These are phyloP conservation scores for Pseudozyma thailandica DNA, from an alignment of 1,284 basidiomycete genomes.

Conservation along the genomic window DNA sequence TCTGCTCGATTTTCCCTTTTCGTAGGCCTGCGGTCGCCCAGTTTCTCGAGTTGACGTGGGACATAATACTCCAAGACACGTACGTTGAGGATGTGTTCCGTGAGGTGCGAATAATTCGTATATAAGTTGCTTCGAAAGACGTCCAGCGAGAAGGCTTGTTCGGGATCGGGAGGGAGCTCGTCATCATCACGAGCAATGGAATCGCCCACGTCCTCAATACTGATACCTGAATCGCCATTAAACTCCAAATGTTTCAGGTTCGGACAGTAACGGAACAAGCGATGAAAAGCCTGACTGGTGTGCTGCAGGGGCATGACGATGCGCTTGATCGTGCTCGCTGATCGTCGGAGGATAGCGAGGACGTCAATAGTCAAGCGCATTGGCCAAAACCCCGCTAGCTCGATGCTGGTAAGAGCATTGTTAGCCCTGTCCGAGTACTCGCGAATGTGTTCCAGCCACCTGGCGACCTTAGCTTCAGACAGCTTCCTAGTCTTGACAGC, in stretches of 20 bases:
- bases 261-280: conserved; percentile 21
- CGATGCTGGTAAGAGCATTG: conserved; percentile 16
- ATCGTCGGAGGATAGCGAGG: conserved; percentile 7
- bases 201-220: background rate
- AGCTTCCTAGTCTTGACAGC: background rate
- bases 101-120: no score
- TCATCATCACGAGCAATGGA: no score
- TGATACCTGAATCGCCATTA: background rate
- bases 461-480: background rate
- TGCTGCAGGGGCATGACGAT: conserved; percentile 1
- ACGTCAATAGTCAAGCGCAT: conserved; percentile 2
- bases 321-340: conserved; percentile 11
- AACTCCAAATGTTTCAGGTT: conserved; percentile 3
- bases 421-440: conserved; percentile 1
- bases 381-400: background rate
- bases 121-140: no score
- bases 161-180: no score
- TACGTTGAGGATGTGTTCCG: no score
- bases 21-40: no score
- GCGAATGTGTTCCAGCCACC: conserved; percentile 14
- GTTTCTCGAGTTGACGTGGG: no score
- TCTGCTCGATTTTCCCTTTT: no score
- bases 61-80: no score
- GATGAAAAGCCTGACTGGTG: background rate
- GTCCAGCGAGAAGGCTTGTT: no score